Evolutionary conservation across 169 alveolate species (phyloP), one percentile per base, ranked within the genome.

Genomic region (Cryptosporidium sp.): DNA sequence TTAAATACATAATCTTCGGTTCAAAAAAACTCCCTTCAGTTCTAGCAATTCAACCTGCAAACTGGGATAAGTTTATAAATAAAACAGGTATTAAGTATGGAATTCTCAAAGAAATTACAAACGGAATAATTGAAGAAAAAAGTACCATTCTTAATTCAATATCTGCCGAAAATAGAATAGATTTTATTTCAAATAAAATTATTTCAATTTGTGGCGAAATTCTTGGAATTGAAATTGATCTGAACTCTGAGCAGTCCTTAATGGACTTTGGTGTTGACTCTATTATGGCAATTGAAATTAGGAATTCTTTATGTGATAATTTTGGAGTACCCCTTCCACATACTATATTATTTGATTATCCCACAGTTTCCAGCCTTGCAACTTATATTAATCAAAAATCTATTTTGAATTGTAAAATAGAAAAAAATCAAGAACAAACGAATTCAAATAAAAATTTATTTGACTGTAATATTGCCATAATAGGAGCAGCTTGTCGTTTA

Each of bases 401-500:
- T 12, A 35, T 62, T 7, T 41, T 29, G n/a, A n/a, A 55, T 3
- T 23, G 67, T 5, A 55, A 26, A 26, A n/a, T 26, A 55, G 35
- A 55, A n/a, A 55, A 23, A 23, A 26, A 1, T 55, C 67, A n/a
- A 55, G 67, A 55, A 7, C 3, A 21, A n/a, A 26, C 21, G 12
- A 29, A 61, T 37, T 3, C 21, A 18, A 48, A 37, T 5, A 23
- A 18, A 31, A 21, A 33, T 18, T 8, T n/a, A 16, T 23, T 41
- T 14, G 65, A 43, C 16, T 41, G 9, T 10, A 35, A 35, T 26
- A 18, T 80, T 23, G 89, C 68, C 8, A 21, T 80, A 14, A 62
- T 80, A 26, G 89, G 89, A 26, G 45, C 62, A 41, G 89, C 80
- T 4, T 80, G 89, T 62, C 73, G 89, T 37, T 48, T 80, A 59